Conservation (phyloP, 2,329 filamentous ascomycete genomes). For the Rhinocladiella similis region DNA sequence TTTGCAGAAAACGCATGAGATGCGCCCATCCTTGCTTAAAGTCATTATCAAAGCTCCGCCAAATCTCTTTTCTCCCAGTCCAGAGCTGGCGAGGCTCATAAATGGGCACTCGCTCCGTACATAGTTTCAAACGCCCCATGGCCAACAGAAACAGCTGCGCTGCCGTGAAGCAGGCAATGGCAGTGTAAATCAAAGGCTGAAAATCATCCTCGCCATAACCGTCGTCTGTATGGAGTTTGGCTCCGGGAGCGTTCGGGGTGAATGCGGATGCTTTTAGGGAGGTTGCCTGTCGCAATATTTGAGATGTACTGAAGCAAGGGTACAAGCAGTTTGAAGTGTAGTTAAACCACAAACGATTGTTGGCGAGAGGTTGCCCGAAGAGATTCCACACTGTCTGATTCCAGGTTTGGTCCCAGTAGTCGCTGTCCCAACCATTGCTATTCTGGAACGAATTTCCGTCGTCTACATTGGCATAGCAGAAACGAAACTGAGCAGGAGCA, state of each 20-base stretch:
- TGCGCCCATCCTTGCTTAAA: neutral
- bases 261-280: conserved; percentile 25
- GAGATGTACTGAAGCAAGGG: conserved; percentile 33
- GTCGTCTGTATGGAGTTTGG: conserved; percentile 16
- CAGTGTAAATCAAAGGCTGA: conserved; percentile 33
- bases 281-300: conserved; percentile 30
- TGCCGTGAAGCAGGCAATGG: conserved; percentile 31
- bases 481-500: conserved; percentile 33
- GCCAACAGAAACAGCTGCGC: conserved; percentile 31
- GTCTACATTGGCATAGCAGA: conserved; percentile 33
- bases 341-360: conserved; percentile 9
- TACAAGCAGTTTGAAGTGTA: conserved; percentile 35
- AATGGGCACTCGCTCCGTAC: conserved; percentile 33
- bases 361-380: conserved; percentile 27
- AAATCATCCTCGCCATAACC: conserved; percentile 28
- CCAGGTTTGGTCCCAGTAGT: conserved; percentile 31
- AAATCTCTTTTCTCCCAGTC: conserved; percentile 28
- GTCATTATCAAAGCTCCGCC: conserved; percentile 25
- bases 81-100: conserved; percentile 30
- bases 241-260: conserved; percentile 5
- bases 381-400: conserved; percentile 34
- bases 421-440: conserved; percentile 33
- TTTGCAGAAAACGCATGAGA: neutral
- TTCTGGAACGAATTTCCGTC: conserved; percentile 24
- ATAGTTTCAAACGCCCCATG: conserved; percentile 21